phyloP scores from a whole-genome alignment of 2,329 filamentous ascomycete species.

The Bipolaris oryzae region DNA sequence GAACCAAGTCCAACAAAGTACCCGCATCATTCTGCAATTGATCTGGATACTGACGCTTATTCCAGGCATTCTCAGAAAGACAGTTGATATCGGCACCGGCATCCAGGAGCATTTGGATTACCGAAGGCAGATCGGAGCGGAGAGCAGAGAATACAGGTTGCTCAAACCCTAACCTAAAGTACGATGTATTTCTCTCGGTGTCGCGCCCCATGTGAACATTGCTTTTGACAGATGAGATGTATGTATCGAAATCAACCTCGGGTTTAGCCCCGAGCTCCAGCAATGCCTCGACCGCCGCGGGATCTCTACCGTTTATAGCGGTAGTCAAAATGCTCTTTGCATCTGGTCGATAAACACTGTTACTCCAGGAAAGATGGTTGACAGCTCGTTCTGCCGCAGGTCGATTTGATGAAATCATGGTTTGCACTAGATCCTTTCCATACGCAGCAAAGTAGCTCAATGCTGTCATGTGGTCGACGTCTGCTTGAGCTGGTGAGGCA shows the following conservation, averaged over 20 bases:
- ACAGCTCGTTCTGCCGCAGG: constrained; percentile 67
- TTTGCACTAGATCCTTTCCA: constrained; percentile 15
- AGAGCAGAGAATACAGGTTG: constrained; percentile 73
- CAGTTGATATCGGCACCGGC: constrained; percentile 70
- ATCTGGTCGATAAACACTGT: constrained; percentile 40
- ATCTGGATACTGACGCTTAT: constrained; percentile 18
- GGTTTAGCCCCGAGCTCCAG: constrained; percentile 65
- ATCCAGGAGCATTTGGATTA: constrained; percentile 65
- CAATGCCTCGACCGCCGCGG: constrained; percentile 46
- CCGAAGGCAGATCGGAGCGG: constrained; percentile 56
- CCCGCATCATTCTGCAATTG: constrained; percentile 50
- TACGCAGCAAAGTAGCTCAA: constrained; percentile 57
- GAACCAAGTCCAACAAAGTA: constrained; percentile 67
- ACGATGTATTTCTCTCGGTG: constrained; percentile 56
- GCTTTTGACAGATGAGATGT: constrained; percentile 63
- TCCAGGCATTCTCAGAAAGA: constrained; percentile 53
- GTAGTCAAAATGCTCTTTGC: constrained; percentile 61
- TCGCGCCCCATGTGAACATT: constrained; percentile 46
- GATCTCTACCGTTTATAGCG: constrained; percentile 50
- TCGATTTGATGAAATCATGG: constrained; percentile 66
- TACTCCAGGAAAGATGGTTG: constrained; percentile 64
- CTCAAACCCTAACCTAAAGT: constrained; percentile 56
- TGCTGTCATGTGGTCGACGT: constrained; percentile 66
- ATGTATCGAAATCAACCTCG: constrained; percentile 61
- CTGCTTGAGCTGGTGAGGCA: constrained; percentile 75